Evolutionary conservation across 139 green algal species (phyloP).

Genomic region (Coelastrella sp.): DNA sequence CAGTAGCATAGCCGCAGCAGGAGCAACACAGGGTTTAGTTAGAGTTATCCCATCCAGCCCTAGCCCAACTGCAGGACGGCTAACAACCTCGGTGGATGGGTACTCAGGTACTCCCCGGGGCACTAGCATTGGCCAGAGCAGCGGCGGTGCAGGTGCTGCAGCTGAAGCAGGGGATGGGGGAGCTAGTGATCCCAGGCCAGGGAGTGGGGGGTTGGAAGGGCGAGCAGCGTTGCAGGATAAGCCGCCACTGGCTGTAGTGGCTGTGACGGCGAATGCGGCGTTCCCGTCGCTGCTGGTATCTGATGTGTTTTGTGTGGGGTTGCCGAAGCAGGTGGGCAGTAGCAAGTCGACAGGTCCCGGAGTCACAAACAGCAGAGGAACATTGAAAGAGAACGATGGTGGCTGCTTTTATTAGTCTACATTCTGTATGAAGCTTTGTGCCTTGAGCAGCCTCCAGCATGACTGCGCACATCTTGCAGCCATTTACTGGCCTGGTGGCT

Average conservation of each 20-base stretch:
- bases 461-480: too few relatives aligned
- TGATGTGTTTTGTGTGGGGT: constrained; percentile 56
- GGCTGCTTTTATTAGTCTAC: too few relatives aligned
- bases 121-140: neutral
- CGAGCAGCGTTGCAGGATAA: neutral
- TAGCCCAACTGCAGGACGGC: neutral
- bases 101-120: neutral
- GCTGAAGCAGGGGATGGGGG: neutral
- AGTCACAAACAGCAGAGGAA: too few relatives aligned
- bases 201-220: neutral
- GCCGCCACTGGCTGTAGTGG: neutral
- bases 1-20: constrained; percentile 22
- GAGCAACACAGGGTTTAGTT: neutral
- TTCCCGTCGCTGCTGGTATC: constrained; percentile 68
- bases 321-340: constrained; percentile 58
- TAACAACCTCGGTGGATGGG: neutral
- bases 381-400: too few relatives aligned
- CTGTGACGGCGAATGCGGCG: constrained; percentile 45
- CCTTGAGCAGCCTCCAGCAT: too few relatives aligned
- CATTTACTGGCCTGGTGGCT: too few relatives aligned
- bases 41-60: neutral
- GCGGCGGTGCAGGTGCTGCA: neutral
- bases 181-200: neutral
- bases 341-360: neutral
- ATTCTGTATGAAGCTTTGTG: too few relatives aligned